Evolutionary conservation across 495 filamentous ascomycete species (phyloP), one percentile per base, ranked within the genome.

Genomic region (Aspergillus sparsus): DNA sequence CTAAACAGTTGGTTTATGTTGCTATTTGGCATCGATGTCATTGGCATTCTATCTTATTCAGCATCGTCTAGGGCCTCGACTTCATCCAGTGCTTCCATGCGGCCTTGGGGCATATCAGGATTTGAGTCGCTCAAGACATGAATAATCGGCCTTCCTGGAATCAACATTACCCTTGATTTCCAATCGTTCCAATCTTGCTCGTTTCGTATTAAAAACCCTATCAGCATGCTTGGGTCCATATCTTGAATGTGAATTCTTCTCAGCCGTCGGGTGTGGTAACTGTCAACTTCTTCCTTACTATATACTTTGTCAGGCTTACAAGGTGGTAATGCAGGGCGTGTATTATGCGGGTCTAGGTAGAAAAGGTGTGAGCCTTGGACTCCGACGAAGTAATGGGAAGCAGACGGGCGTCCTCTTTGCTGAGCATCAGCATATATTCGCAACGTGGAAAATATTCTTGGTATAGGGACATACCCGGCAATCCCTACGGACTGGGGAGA

Each of bases 211-310:
- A 99, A 77, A 65, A 99, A 98, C n/a, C 89, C 95, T 55, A 99
- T 89, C 33, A 99, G 77, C 95, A 99, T 99, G 71, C 93, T 97
- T 7, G 95, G 95, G 66, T 99, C 95, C 92, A 98, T 93, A 57
- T 98, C 94, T 58, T 85, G 84, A 36, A 98, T 80, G 57, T 92
- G 87, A 32, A 99, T 79, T 45, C 90, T 81, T 34, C 94, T 85
- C 16, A 98, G 67, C 36, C 95, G 85, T 49, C 89, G 83, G 3
- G 92, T 97, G 71, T 99, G 93, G 68, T 91, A 97, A 3, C 86
- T 87, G 65, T 88, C 86, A 11, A 96, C 62, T 37, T 97, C 92
- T 58, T 90, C 88, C 34, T 72, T 52, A 0, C 85, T 85, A 66
- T 90, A 92, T 13, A 82, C 67, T 13, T 74, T 58, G 3, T 77